Base-by-base conservation (phyloP, 1,139 yeast genomes). In the Scheffersomyces insectosa region DNA sequence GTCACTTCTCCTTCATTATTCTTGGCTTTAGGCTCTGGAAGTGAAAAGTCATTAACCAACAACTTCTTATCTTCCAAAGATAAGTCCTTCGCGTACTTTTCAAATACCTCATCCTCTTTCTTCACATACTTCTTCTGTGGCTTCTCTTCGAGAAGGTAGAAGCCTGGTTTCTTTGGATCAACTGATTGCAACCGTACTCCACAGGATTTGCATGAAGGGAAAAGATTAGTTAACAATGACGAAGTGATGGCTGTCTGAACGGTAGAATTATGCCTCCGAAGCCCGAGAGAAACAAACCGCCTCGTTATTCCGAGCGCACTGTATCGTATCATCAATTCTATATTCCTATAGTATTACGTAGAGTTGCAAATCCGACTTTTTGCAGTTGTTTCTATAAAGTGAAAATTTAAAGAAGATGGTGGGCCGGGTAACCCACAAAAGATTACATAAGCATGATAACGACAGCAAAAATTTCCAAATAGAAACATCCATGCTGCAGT, bases 131-230 rank as follows among this genome's bases (percentile, higher is more conserved):
- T 45, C 35, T 49, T 49, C 20, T 30, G 31, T 5, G 36, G 28
- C 8, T 16, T 27, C n/a, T 28, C 35, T 3, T 54, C 54, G n/a
- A 44, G 49, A 25, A 54, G 47, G 48, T 63, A 81, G 56, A 52
- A 82, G 0, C 85, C 85, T 1, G 72, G 67, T 27, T 55, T 50
- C 0, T 45, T 41, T 1, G 69, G 57, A 38, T 71, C 63, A 1
- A 46, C 49, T 12, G 57, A 55, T 53, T 83, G 88, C 16, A 82
- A 63, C 15, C 62, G 59, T 6, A 80, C 64, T 31, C 88, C 88
- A 62, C 88, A 83, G 3, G 82, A 68, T 16, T 51, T 52, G 45
- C 60, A 62, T 28, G 57, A 51, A 31, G 52, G 53, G 33, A 48
- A 48, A 4, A 54, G 41, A 35, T 50, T 51, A 5, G 53, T 47